A percentile compares a stretch with the other conserved stretches of the same genome.
phyloP scores from a whole-genome alignment of 345 rosid genomes.

The Corchorus capsularis region DNA sequence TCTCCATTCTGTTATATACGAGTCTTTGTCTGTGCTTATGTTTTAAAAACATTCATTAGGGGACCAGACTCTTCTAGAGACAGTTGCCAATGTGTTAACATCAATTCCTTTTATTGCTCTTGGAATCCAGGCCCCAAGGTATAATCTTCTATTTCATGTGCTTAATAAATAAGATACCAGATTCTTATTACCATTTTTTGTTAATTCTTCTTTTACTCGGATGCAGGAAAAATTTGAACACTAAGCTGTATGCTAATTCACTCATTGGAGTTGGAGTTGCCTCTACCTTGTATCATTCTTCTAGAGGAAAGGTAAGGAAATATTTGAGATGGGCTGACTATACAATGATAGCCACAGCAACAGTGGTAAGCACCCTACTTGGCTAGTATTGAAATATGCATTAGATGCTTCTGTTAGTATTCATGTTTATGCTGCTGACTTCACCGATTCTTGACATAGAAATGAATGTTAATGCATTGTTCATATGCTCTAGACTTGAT shows the following conservation, averaged over 20 bases:
- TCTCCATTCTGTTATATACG: not conserved
- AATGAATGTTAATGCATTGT: not conserved
- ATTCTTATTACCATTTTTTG: not conserved
- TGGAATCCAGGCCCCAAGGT: conserved; percentile 95
- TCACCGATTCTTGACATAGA: not conserved
- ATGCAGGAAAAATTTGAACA: conserved; percentile 70
- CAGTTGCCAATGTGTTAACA: conserved; percentile 77
- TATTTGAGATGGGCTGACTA: conserved; percentile 91
- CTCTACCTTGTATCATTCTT: conserved; percentile 84
- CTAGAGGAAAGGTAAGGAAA: conserved; percentile 76
- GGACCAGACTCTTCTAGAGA: conserved; percentile 66
- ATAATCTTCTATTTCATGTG: conserved; percentile 18
- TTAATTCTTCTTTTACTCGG: conserved; percentile 15
- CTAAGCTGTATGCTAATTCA: conserved; percentile 86
- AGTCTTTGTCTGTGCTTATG: not conserved
- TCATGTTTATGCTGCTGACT: not conserved
- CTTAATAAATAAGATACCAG: not conserved
- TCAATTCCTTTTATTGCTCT: conserved; percentile 89
- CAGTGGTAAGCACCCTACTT: conserved; percentile 51
- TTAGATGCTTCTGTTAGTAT: not conserved
- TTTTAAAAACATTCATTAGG: conserved; percentile 43
- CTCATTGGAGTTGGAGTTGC: conserved; percentile 92
- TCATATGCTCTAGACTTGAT: not conserved
- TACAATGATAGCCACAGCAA: conserved; percentile 89
- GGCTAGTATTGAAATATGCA: not conserved